Conservation (phyloP, 768 basidiomycete species). For the Lyophyllum shimeji region DNA sequence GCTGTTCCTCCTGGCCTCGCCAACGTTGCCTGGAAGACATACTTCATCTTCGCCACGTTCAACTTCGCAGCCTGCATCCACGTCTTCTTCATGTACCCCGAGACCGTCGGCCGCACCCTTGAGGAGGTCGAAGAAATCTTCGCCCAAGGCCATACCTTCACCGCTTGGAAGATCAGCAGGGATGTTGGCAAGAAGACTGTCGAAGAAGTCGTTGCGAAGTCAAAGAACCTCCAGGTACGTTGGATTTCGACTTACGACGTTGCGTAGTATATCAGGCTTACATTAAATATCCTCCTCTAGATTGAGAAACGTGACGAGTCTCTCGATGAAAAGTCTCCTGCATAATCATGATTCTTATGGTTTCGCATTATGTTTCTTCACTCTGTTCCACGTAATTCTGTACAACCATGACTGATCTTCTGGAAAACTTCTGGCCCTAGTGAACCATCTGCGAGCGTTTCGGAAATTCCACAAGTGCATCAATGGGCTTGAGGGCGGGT, state of each 20-base stretch:
- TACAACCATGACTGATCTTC: not conserved
- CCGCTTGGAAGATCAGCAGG: constrained; percentile 68
- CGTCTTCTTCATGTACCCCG: constrained; percentile 78
- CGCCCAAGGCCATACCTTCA: constrained; percentile 62
- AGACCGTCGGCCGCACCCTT: constrained; percentile 69
- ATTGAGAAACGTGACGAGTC: constrained; percentile 7
- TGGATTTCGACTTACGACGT: not conserved
- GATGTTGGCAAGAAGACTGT: constrained; percentile 64
- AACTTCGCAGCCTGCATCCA: constrained; percentile 73
- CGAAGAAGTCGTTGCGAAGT: constrained; percentile 43
- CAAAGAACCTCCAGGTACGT: constrained; percentile 14
- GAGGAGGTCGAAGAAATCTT: constrained; percentile 84
- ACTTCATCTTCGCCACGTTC: constrained; percentile 78
- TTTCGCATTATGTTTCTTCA: not conserved
- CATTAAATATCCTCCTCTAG: not conserved
- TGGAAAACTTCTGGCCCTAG: too few relatives aligned
- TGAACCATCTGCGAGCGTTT: too few relatives aligned
- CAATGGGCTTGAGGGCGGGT: too few relatives aligned
- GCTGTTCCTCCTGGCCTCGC: constrained; percentile 72
- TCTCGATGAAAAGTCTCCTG: constrained; percentile 12
- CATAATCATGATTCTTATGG: not conserved
- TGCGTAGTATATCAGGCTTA: too few relatives aligned
- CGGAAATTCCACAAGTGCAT: too few relatives aligned
- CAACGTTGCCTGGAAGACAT: constrained; percentile 70
- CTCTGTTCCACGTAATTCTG: not conserved